Conservation (phyloP, 495 filamentous ascomycete genomes). For the Evernia prunastri region DNA sequence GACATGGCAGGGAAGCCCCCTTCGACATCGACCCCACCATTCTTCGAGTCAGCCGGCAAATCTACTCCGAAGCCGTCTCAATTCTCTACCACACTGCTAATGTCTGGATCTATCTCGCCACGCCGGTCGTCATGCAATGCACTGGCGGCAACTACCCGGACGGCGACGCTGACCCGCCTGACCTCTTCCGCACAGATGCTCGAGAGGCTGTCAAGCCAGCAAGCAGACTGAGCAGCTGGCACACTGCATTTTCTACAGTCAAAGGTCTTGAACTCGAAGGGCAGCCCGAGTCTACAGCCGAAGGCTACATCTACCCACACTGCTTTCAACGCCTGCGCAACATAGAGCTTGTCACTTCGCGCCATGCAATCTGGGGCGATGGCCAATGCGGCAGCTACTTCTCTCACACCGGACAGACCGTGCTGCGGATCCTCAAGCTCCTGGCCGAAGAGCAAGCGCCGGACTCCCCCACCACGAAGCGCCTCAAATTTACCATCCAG, state of each 20-base stretch:
- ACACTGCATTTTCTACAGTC: background rate
- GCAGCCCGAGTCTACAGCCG: background rate
- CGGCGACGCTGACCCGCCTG: background rate
- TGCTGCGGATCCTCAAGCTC: background rate
- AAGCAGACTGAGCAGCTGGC: background rate
- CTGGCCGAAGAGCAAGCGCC: background rate
- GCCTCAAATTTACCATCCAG: background rate
- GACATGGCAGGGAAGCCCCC: slow-evolving; percentile 3
- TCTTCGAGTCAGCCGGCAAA: slow-evolving; percentile 37
- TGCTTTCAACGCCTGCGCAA: slow-evolving; percentile 11
- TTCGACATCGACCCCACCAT: slow-evolving; percentile 33
- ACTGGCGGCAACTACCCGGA: slow-evolving; percentile 1
- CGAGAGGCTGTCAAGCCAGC: background rate
- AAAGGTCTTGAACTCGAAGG: background rate
- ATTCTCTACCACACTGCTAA: slow-evolving; percentile 41
- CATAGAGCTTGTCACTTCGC: background rate
- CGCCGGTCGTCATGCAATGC: background rate
- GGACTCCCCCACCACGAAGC: background rate
- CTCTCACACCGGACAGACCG: background rate
- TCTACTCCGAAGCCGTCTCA: slow-evolving; percentile 41
- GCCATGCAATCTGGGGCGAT: background rate
- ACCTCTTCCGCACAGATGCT: slow-evolving; percentile 2
- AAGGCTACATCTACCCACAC: slow-evolving; percentile 1
- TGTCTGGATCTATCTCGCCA: slow-evolving; percentile 27
- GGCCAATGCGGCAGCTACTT: background rate